Evolutionary conservation across 129 eudicot species (phyloP), one percentile per base, ranked within the genome.

Genomic region (Pulicaria dysenterica): DNA sequence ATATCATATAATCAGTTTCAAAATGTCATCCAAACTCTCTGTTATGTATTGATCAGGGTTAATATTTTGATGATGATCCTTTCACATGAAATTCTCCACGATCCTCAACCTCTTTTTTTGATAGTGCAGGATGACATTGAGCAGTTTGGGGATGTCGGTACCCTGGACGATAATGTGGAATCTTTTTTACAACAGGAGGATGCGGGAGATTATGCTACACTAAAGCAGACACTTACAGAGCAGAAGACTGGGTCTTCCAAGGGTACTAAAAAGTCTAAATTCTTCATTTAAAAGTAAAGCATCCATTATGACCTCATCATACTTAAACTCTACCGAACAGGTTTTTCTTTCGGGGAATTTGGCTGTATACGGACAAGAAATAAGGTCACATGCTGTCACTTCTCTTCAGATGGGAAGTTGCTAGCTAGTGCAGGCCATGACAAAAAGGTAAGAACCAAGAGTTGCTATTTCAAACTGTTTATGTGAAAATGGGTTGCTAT

Each of bases 371-470:
- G 92, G 72, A 90, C 98, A 57, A 90, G 91, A 76, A 87, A 88
- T 75, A 94, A 85, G 80, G 98, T 94, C 51, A 90, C 96, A 76
- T 89, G 98, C 79, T 94, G 98, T 73, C 96, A 94, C 78, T 94
- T 94, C 46, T 94, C 98, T 77, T 87, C 95, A 3, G 98, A 94
- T 72, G 98, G 98, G 77, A 94, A 94, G 82, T 77, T 87, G 85
- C 83, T 94, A 40, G 98, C 96, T 79, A 94, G 98, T 85, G 98
- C 95, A 9, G 98, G 98, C 51, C 95, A 94, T 74, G 98, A 94
- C 86, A 90, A 84, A 81, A 94, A 87, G 96, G 98, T 88, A 76
- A 50, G 12, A 39, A 40, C 40, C 31, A 43, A 38, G 40, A 69
- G 16, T 69, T 49, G 38, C 11, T 8, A 53, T 14, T 39, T 50